Percentiles rank a stretch among this genome's conserved stretches.
Evolutionary conservation across 2,329 filamentous ascomycete genomes (phyloP).

Genomic region (Furcasterigmium sp.): DNA sequence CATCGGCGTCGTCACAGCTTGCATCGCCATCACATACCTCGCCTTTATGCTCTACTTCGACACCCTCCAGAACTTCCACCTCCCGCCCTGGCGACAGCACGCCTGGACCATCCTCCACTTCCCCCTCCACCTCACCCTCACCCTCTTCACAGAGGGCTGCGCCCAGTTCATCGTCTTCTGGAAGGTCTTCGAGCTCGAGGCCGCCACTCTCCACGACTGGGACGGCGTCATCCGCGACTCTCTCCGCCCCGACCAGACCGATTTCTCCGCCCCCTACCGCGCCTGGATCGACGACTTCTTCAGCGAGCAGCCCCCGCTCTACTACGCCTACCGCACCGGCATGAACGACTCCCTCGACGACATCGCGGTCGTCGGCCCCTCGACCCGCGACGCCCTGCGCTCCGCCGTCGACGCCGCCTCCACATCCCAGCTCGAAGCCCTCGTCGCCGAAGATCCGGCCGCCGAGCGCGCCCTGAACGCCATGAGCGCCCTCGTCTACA

Average conservation of each 20-base stretch:
- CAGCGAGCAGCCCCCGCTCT: background rate
- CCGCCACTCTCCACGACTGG: background rate
- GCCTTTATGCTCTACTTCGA: conserved; percentile 48
- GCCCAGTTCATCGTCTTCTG: conserved; percentile 50
- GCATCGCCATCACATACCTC: conserved; percentile 34
- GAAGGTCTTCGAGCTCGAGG: conserved; percentile 16
- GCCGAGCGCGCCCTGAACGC: too few relatives aligned
- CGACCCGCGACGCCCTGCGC: background rate
- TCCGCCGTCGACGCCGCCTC: background rate
- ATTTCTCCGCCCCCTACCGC: background rate
- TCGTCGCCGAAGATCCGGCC: too few relatives aligned
- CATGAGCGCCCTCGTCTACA: background rate
- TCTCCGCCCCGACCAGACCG: background rate
- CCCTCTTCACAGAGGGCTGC: conserved; percentile 59
- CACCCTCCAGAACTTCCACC: conserved; percentile 60
- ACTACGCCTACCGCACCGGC: background rate
- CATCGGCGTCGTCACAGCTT: conserved; percentile 34
- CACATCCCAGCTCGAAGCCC: background rate
- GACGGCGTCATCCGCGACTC: background rate
- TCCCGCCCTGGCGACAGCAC: conserved; percentile 52
- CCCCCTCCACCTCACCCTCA: conserved; percentile 57
- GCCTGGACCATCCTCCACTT: conserved; percentile 55
- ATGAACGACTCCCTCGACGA: background rate
- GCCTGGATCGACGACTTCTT: background rate
- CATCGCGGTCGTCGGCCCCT: background rate